Evolutionary conservation across 1,139 yeast genomes (phyloP), one percentile per base, ranked within the genome.

Genomic region (Hanseniaspora sp.): DNA sequence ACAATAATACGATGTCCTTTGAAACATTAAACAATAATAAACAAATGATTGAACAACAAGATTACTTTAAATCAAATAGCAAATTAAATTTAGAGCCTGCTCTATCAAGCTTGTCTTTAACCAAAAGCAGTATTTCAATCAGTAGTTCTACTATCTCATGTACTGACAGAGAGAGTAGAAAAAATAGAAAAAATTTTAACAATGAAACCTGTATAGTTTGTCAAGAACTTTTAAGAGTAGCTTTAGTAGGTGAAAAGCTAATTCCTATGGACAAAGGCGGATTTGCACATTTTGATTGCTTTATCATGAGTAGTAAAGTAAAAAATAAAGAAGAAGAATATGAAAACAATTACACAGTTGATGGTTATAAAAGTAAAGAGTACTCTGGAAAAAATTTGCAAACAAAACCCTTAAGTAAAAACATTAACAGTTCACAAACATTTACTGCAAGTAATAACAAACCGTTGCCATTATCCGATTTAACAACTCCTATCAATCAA

Each of bases 171-270:
- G 53, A 57, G 35, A 58, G 48, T 8, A 48, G 52, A 12, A 59
- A 37, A 46, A 9, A 45, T 45, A 33, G 62, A 17, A 62, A 64
- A 58, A 59, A 60, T 42, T 64, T 57, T 54, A 55, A 60, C 3
- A 62, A 62, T 11, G 63, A 62, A 39, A 53, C 44, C 2, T 71
- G 75, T 56, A 61, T 64, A 8, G 60, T 71, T 28, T 71, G 75
- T 58, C 64, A 65, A 12, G 75, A 71, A 46, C 58, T 61, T 5
- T 59, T 71, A 39, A 60, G 63, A 7, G 59, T 61, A 8, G 62
- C 63, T 37, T 61, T 70, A 29, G 41, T 58, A 1, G 70, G 69
- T 9, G 74, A 71, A 59, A 67, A 64, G 49, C 59, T 65, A 1
- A 54, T 71, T 3, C 69, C 66, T 43, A 56, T 71, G 40, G 58